A percentile compares a stretch with the other conserved stretches of the same genome.
These are phyloP conservation scores for Acer campestre DNA, from an alignment of 345 rosid genomes.

Conservation along the genomic window DNA sequence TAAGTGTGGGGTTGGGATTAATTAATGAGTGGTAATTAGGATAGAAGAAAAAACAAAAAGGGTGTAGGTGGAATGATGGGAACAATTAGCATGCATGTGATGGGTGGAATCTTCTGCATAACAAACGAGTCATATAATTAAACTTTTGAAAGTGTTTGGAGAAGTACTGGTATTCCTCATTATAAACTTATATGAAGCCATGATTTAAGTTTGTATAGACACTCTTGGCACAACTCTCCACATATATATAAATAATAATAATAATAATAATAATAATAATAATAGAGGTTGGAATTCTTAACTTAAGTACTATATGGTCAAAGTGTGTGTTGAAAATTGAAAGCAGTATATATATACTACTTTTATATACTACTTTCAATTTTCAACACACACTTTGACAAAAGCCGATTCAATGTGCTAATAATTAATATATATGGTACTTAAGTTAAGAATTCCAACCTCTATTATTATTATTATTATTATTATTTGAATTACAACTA, in stretches of 20 bases:
- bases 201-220: conserved; percentile 13
- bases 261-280: too few relatives aligned
- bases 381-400: not conserved
- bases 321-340: too few relatives aligned
- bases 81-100: conserved; percentile 13
- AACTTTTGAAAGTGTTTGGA: conserved; percentile 13
- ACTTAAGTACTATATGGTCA: too few relatives aligned
- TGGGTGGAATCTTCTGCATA: conserved; percentile 21
- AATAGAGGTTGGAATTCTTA: too few relatives aligned
- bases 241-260: too few relatives aligned
- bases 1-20: not conserved
- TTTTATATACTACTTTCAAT: conserved; percentile 9
- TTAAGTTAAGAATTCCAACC: conserved; percentile 10
- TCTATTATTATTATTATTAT: too few relatives aligned
- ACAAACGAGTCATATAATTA: conserved; percentile 10
- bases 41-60: conserved; percentile 7
- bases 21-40: too few relatives aligned
- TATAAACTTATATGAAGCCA: not conserved
- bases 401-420: conserved; percentile 26
- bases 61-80: conserved; percentile 15
- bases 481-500: too few relatives aligned
- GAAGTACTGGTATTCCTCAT: too few relatives aligned
- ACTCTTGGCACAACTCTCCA: conserved; percentile 18
- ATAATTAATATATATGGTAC: conserved; percentile 1
- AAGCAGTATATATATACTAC: too few relatives aligned